Percentiles rank a stretch among this genome's conserved stretches.
Conservation (phyloP, 1,284 basidiomycete genomes). For the Malassezia japonica region DNA sequence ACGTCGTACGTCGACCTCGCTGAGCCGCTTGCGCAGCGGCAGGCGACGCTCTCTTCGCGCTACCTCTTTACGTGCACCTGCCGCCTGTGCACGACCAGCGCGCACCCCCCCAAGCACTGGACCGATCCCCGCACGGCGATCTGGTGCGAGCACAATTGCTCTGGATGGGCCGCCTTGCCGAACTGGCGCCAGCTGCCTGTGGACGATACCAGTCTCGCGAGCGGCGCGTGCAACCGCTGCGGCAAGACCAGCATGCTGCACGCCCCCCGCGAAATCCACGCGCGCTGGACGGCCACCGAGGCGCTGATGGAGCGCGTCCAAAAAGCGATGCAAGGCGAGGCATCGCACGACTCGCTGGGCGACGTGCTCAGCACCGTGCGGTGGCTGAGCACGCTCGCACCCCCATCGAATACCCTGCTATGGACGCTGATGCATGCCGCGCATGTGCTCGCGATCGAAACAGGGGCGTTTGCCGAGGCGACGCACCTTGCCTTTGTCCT, state of each 20-base stretch:
- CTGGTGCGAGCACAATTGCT: conserved; percentile 52
- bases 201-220: neutral
- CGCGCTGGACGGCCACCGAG: neutral
- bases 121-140: conserved; percentile 64
- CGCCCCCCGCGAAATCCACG: conserved; percentile 47
- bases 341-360: neutral
- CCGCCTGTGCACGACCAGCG: conserved; percentile 52
- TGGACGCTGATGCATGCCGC: conserved; percentile 12
- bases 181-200: conserved; percentile 48
- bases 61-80: conserved; percentile 76
- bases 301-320: neutral
- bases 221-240: conserved; percentile 51
- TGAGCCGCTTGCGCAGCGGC: conserved; percentile 55
- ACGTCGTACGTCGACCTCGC: conserved; percentile 77
- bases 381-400: neutral
- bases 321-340: neutral
- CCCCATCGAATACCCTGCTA: conserved; percentile 9
- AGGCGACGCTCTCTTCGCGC: conserved; percentile 61
- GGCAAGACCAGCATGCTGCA: conserved; percentile 51
- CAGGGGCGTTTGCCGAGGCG: conserved; percentile 17
- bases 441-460: conserved; percentile 13
- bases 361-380: conserved; percentile 17
- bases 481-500: conserved; percentile 52
- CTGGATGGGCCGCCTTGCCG: conserved; percentile 27
- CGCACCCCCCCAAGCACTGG: conserved; percentile 19